Evolutionary conservation across 1,284 basidiomycete genomes (phyloP).

Genomic region (Phellopilus nigrolimitatus): DNA sequence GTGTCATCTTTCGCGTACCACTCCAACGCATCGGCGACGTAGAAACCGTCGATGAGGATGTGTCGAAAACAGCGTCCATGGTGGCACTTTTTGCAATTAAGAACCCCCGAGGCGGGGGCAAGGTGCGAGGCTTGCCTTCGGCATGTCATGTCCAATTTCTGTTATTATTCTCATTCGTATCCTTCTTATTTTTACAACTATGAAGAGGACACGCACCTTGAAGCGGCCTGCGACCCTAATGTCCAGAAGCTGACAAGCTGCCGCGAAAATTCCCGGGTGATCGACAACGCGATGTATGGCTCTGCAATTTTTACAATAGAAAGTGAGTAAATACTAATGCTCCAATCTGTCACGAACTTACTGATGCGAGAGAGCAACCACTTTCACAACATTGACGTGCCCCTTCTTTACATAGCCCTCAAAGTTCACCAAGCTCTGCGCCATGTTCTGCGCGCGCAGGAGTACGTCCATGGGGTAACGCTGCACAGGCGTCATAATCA

Average conservation of each 20-base stretch:
- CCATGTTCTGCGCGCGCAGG: constrained; percentile 37
- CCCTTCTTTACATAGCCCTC: constrained; percentile 17
- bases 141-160: constrained; percentile 1
- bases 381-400: constrained; percentile 16
- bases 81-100: constrained; percentile 50
- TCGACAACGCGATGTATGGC: not conserved
- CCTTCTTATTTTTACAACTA: not conserved
- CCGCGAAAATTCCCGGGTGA: constrained; percentile 24
- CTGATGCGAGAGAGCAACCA: constrained; percentile 17
- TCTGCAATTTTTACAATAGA: not conserved
- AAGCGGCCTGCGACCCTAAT: constrained; percentile 23
- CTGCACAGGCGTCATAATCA: constrained; percentile 53
- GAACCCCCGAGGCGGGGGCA: constrained; percentile 27
- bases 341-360: not conserved
- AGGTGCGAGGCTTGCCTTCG: constrained; percentile 23
- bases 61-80: constrained; percentile 46
- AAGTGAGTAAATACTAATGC: not conserved
- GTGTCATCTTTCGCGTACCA: constrained; percentile 28
- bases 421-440: constrained; percentile 24
- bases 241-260: constrained; percentile 24
- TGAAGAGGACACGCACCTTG: constrained; percentile 22
- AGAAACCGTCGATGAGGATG: constrained; percentile 41
- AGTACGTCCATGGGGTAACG: constrained; percentile 39
- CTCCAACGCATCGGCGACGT: constrained; percentile 48
- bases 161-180: not conserved